Percentiles rank a stretch among this genome's conserved stretches.
Conservation (phyloP, 2,329 filamentous ascomycete species). For the Monilinia fructicola region DNA sequence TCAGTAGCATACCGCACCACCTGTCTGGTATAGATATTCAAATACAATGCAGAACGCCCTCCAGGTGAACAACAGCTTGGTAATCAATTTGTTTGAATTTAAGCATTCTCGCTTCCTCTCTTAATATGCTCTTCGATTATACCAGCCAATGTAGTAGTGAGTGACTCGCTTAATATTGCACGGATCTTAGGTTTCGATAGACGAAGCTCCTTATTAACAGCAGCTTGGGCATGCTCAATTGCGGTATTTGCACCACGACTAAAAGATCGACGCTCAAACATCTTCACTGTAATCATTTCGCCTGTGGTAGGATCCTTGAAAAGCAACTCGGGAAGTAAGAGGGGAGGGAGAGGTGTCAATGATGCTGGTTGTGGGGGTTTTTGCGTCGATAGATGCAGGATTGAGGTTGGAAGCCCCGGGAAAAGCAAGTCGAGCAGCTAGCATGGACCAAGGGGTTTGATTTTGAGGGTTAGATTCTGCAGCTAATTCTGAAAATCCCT, state of each 20-base stretch:
- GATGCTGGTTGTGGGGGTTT: background rate
- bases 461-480: background rate
- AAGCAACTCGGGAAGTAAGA: background rate
- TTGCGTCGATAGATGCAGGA: background rate
- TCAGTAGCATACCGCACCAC: background rate
- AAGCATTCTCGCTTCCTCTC: background rate
- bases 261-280: slow-evolving; percentile 11
- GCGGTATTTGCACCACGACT: slow-evolving; percentile 4
- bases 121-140: background rate
- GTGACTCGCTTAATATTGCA: background rate
- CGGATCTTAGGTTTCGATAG: background rate
- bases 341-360: background rate
- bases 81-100: background rate
- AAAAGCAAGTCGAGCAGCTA: slow-evolving; percentile 1
- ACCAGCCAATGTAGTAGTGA: background rate
- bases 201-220: background rate
- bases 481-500: background rate
- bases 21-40: background rate
- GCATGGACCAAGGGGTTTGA: background rate
- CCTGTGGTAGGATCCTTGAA: slow-evolving; percentile 8
- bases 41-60: background rate
- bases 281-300: slow-evolving; percentile 9
- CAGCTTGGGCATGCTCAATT: background rate
- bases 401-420: background rate
- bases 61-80: too few relatives aligned